phyloP scores from a whole-genome alignment of 2,329 filamentous ascomycete species.

The Monosporascus sp. region DNA sequence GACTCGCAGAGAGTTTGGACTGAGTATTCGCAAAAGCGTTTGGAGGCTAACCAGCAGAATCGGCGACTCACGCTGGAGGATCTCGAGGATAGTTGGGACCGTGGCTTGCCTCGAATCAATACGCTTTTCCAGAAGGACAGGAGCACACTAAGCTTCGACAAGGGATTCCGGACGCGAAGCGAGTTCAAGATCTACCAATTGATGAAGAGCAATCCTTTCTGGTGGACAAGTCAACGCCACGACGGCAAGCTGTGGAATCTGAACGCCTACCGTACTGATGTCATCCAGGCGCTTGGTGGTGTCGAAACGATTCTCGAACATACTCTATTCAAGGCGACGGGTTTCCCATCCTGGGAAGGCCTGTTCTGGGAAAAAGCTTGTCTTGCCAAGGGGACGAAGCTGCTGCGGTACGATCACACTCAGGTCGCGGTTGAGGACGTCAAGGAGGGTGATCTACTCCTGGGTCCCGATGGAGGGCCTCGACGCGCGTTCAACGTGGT shows the following conservation, averaged over 20 bases:
- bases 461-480: constrained; percentile 42
- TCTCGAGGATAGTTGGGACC: constrained; percentile 96
- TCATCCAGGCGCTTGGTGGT: constrained; percentile 92
- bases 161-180: constrained; percentile 89
- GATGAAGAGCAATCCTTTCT: constrained; percentile 99
- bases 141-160: constrained; percentile 95
- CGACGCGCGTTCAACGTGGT: constrained; percentile 45
- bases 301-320: constrained; percentile 98
- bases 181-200: constrained; percentile 98
- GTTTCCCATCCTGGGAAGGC: constrained; percentile 95
- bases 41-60: constrained; percentile 97
- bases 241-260: constrained; percentile 97
- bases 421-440: constrained; percentile 43
- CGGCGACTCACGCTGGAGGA: constrained; percentile 90
- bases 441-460: constrained; percentile 40
- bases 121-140: constrained; percentile 98
- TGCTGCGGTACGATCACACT: constrained; percentile 38
- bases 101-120: constrained; percentile 94
- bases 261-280: constrained; percentile 92
- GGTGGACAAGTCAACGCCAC: constrained; percentile 97
- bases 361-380: constrained; percentile 71
- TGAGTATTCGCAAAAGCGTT: constrained; percentile 95
- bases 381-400: constrained; percentile 37
- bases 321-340: constrained; percentile 92
- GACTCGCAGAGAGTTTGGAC: constrained; percentile 99